Evolutionary conservation across 495 filamentous ascomycete species (phyloP).

Genomic region (Penicillium herquei): DNA sequence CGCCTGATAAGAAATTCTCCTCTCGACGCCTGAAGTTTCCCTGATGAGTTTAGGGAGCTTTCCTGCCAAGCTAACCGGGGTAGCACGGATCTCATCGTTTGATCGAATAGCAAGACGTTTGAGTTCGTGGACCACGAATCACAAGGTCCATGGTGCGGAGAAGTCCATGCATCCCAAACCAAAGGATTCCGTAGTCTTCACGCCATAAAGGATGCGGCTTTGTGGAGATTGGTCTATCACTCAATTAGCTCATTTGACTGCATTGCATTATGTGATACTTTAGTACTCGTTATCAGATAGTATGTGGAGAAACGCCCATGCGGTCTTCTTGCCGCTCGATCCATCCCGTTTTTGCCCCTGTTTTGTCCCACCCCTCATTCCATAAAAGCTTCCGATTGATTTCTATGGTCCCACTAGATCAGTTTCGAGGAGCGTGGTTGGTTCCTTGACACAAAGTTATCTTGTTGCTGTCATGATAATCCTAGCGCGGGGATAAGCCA

Average conservation of each 20-base stretch:
- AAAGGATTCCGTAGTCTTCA: background rate
- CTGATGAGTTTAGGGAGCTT: conserved; percentile 24
- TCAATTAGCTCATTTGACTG: background rate
- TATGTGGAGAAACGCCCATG: background rate
- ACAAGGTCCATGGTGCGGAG: conserved; percentile 15
- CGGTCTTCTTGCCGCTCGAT: background rate
- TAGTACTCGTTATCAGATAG: background rate
- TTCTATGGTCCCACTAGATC: conserved; percentile 4
- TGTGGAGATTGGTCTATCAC: background rate
- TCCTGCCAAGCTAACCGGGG: conserved; percentile 19
- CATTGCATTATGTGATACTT: background rate
- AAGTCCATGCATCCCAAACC: conserved; percentile 11
- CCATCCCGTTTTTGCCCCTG: background rate
- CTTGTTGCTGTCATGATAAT: conserved; percentile 1
- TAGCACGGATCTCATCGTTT: conserved; percentile 13
- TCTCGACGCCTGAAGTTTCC: conserved; percentile 34
- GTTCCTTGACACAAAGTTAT: background rate
- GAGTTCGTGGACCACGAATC: conserved; percentile 16
- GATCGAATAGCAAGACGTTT: conserved; percentile 11
- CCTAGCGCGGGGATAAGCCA: conserved; percentile 7
- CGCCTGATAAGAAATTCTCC: conserved; percentile 7
- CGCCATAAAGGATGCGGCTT: background rate
- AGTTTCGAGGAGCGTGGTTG: conserved; percentile 1
- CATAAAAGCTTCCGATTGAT: conserved; percentile 4
- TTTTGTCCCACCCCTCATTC: background rate